Percentiles rank a stretch among this genome's conserved stretches.
phyloP scores from a whole-genome alignment of 2,329 filamentous ascomycete species.

The Cladosporium sphaerospermum region DNA sequence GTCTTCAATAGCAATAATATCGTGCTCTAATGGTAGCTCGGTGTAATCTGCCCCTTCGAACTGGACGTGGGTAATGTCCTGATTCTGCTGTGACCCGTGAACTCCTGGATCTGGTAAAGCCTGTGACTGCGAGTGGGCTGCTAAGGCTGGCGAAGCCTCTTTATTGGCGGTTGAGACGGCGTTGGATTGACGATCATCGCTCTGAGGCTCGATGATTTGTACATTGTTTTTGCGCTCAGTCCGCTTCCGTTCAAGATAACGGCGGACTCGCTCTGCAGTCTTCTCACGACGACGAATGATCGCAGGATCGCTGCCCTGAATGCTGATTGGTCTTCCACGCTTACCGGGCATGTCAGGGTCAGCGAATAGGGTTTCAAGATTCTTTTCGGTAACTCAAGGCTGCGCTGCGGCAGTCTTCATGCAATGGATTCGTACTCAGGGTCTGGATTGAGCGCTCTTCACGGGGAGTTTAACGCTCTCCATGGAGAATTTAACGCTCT shows the following conservation, averaged over 20 bases:
- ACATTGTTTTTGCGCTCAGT: background rate
- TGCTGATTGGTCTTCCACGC: background rate
- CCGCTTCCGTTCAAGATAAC: background rate
- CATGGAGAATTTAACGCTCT: background rate
- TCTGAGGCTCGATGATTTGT: background rate
- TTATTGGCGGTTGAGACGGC: background rate
- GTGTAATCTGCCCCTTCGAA: background rate
- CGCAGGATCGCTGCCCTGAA: background rate
- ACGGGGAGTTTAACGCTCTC: background rate
- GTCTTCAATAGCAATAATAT: background rate
- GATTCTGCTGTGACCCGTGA: background rate
- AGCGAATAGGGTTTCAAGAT: background rate
- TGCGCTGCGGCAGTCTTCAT: background rate
- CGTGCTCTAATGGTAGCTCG: background rate
- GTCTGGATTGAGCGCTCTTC: background rate
- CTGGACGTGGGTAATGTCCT: background rate
- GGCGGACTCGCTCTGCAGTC: background rate
- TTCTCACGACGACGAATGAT: background rate
- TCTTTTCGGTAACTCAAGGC: background rate
- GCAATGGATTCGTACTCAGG: background rate
- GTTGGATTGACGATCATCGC: background rate
- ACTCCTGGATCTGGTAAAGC: background rate
- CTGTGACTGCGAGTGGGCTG: background rate
- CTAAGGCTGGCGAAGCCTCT: background rate
- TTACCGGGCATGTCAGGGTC: background rate